Base-by-base conservation (phyloP, 139 green algal species). In the Desmodesmus armatus region DNA sequence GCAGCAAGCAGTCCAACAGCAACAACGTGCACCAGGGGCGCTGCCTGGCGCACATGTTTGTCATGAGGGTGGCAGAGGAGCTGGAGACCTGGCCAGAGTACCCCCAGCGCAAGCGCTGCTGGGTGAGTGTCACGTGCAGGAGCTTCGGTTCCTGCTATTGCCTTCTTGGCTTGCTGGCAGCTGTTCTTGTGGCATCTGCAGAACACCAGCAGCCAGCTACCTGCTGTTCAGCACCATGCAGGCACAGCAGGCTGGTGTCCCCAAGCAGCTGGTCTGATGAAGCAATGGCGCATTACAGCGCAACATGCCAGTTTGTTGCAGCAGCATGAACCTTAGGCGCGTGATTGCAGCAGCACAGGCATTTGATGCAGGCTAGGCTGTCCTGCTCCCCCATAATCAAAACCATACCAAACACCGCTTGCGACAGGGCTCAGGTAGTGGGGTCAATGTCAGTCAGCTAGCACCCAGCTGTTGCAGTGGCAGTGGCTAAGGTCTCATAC, bases 41-140 rank as follows among this genome's bases (percentile, higher is more conserved):
- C 9, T 96, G 96, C 76, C 51, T 93, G 2, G 95, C 94, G 0
- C 85, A 97, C 88, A 92, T 98, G 43, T 98, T 96, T 87, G 90
- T 93, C 0, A 89, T 99, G 92, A 82, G 91, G 7, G 96, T 98
- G 1, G 82, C 60, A 3, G 95, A 99, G 89, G 93, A 96, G 91
- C 88, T 99, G 62, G 80, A 91, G 0, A 75, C 76, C 9, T 99
- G 96, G 96, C 96, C 96, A 4, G 96, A 99, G 83, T 71, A 58
- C 21, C 47, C 63, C 0, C 83, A 95, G 71, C 84, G 96, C 0
- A 82, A 90, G 55, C 91, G 96, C 58, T 60, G 89, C 39, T 99
- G 96, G 96, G 95, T 98, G 72, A 65, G 73, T 27, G 27, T 21
- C 76, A 70, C 21, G 17, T 31, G 21, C 44, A 82, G 35, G 44